Evolutionary conservation across 2,329 filamentous ascomycete species (phyloP), one percentile per base, ranked within the genome.

Genomic region (Neocucurbitaria cava): DNA sequence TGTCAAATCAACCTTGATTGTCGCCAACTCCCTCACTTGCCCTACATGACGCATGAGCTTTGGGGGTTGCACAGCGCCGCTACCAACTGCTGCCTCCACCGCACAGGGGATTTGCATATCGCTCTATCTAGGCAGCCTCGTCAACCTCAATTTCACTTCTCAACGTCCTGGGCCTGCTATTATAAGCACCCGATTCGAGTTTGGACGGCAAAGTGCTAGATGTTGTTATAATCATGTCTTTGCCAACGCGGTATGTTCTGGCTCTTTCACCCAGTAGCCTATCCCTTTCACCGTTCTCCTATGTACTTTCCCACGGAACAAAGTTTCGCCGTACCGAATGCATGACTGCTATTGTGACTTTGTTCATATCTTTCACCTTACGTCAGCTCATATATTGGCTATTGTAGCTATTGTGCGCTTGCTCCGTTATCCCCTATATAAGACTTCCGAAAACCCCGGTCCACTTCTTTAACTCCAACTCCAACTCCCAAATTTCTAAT

Each of bases 221-320:
- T 15, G 26, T 18, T 44, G 21, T 13, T 24, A 41, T 28, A 52
- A 56, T n/a, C n/a, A 69, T 70, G 69, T 68, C 66, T 47, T 63
- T 70, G 15, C 64, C 67, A 15, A 58, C 67, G 38, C 62, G 61
- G 67, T 71, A 64, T 46, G 68, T 69, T 33, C 17, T 30, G 30
- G 38, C 47, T 50, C 44, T 24, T 46, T 46, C 23, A 49, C 33
- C 38, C 15, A 15, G 10, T 2, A 4, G 13, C 13, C 31, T 5
- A 35, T 11, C 3, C 10, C 13, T 11, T 13, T 17, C 31, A 5
- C 13, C 31, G 17, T n/a, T 17, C 31, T n/a, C 13, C 9, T 8
- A n/a, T 35, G 13, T 17, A 35, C 13, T 15, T 35, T 17, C 31
- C 44, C 15, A 31, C 35, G 15, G 28, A 20, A 31, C 24, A 33